Evolutionary conservation across 2,329 filamentous ascomycete genomes (phyloP), one percentile per base, ranked within the genome.

Genomic region (Talaromyces pinophilus): DNA sequence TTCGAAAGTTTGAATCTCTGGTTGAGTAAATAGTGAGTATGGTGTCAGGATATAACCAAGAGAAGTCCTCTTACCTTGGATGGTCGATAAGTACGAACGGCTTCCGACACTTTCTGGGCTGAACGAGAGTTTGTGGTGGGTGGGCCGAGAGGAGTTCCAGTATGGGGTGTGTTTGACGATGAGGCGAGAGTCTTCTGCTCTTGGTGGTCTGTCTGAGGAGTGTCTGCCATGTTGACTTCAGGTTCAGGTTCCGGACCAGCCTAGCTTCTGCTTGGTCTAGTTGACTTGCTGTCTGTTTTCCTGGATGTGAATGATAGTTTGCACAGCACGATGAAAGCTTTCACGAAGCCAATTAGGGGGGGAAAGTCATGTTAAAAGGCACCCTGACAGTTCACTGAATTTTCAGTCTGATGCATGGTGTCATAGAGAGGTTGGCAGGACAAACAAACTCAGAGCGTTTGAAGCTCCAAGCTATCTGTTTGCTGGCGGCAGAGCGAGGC

Each of bases 61-160:
- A 19, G 25, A 38, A 38, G 8, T 33, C 17, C 28, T 70, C 80
- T 71, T 80, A 94, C 92, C 84, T 92, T 93, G 57, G 90, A 90
- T 7, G 94, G 92, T 61, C 92, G 86, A 76, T 92, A 96, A 64
- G 85, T 88, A 44, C 87, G 84, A 71, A 97, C 89, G 71, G 95
- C 85, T 73, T 97, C 92, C 73, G 87, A 85, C 64, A 97, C 85
- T 75, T 91, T 91, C 13, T 90, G 87, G 5, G 85, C 85, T 65
- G 72, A 69, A 38, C 71, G 71, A 28, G 71, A 48, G 42, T 60
- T 67, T 35, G 63, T 65, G 38, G 59, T 54, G 50, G 63, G 63
- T 17, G 50, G 57, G n/a, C 28, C 62, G 6, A 62, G 38, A 55
- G 62, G 62, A 44, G 66, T 67, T 7, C 66, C 66, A 7, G 59